A percentile compares a stretch with the other conserved stretches of the same genome.
These are phyloP conservation scores for Cutaneotrichosporon dermatis DNA, from an alignment of 1,284 basidiomycete genomes.

Conservation along the genomic window DNA sequence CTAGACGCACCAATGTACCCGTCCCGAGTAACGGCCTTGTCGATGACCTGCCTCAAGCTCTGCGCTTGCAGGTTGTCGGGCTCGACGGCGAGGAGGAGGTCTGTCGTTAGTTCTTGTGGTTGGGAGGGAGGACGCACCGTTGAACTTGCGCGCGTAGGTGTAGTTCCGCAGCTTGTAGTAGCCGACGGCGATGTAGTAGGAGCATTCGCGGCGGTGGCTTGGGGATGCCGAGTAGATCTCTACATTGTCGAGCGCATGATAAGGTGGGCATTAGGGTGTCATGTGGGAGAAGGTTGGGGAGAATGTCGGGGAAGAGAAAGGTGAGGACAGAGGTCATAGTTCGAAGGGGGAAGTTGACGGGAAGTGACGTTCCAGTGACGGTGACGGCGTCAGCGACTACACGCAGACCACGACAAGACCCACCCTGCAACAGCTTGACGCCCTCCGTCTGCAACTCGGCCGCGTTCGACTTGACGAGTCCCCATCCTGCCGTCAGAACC, in stretches of 20 bases:
- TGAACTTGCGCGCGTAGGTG: conserved; percentile 87
- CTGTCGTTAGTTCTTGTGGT: conserved; percentile 50
- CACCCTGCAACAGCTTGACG: conserved; percentile 85
- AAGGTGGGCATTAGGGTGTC: no score
- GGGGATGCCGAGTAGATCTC: conserved; percentile 92
- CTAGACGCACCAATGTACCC: conserved; percentile 54
- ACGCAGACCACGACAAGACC: conserved; percentile 24
- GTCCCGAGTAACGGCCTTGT: conserved; percentile 75
- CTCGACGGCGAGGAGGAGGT: conserved; percentile 83
- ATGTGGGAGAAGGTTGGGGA: not conserved
- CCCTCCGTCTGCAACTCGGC: conserved; percentile 83
- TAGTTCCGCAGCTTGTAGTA: conserved; percentile 97
- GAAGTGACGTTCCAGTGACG: no score
- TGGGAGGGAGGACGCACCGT: conserved; percentile 56
- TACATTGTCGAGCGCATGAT: conserved; percentile 37
- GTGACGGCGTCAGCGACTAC: no score
- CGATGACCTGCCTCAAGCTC: conserved; percentile 77
- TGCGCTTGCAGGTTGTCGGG: conserved; percentile 91
- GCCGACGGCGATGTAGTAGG: conserved; percentile 94
- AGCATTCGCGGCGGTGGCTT: conserved; percentile 81
- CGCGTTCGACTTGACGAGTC: conserved; percentile 80
- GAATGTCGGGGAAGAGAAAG: not conserved
- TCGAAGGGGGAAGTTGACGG: no score
- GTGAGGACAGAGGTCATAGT: not conserved
- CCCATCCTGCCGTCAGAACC: conserved; percentile 57